phyloP scores from a whole-genome alignment of 1,139 yeast genomes.

The Zygoascus meyerae region DNA sequence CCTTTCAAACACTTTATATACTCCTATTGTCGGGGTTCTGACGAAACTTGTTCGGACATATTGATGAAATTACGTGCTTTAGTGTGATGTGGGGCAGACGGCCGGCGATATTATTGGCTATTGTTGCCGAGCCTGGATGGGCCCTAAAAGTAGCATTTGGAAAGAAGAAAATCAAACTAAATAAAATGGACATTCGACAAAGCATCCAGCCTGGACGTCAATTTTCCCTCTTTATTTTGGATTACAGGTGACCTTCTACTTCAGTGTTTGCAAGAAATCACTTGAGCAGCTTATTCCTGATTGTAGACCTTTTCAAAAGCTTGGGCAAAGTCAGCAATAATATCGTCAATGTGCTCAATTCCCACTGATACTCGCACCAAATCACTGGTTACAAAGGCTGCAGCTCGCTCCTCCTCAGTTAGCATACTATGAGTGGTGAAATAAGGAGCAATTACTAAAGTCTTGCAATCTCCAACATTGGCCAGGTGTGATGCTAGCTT shows the following conservation, averaged over 20 bases:
- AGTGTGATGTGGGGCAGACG: not conserved
- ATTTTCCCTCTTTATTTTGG: no score
- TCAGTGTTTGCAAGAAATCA: no score
- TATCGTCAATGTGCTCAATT: slow-evolving; percentile 83
- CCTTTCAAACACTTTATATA: not conserved
- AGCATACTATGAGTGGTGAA: slow-evolving; percentile 94
- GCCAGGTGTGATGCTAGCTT: slow-evolving; percentile 88
- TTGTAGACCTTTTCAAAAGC: slow-evolving; percentile 43
- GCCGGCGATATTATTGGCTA: no score
- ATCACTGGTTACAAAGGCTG: slow-evolving; percentile 86
- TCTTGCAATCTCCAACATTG: slow-evolving; percentile 93
- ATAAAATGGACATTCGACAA: no score
- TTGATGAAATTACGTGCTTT: not conserved
- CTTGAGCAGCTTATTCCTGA: not conserved
- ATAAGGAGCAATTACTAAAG: slow-evolving; percentile 91
- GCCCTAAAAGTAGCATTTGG: no score
- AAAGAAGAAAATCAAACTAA: no score
- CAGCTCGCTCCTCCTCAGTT: slow-evolving; percentile 67
- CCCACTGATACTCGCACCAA: slow-evolving; percentile 86
- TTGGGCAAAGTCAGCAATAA: slow-evolving; percentile 80
- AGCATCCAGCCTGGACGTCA: no score
- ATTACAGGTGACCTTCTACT: no score
- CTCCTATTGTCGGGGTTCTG: slow-evolving; percentile 1
- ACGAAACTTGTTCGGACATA: slow-evolving; percentile 5
- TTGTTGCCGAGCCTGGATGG: no score